Percentiles rank a stretch among this genome's conserved stretches.
Conservation (phyloP, 495 filamentous ascomycete genomes). For the Aspergillus wentii region DNA sequence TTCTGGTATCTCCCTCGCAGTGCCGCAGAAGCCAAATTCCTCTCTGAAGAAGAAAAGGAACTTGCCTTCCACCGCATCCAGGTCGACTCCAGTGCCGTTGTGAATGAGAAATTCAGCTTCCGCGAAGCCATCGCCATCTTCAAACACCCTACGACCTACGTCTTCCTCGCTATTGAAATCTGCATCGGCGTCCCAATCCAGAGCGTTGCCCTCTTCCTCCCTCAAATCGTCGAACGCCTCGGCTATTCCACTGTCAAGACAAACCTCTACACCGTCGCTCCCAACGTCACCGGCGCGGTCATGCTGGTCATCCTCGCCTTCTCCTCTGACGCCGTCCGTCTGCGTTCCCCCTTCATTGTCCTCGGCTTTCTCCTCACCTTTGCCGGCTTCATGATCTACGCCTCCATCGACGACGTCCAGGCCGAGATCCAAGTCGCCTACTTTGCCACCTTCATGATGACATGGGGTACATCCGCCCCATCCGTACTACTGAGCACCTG, state of each 20-base stretch:
- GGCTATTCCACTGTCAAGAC: slow-evolving; percentile 63
- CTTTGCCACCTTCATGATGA: slow-evolving; percentile 80
- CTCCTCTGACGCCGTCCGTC: slow-evolving; percentile 56
- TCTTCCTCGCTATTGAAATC: slow-evolving; percentile 63
- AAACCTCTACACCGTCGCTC: slow-evolving; percentile 74
- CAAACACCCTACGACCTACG: slow-evolving; percentile 56
- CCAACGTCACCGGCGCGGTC: slow-evolving; percentile 62
- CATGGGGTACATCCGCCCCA: slow-evolving; percentile 57
- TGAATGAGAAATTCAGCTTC: slow-evolving; percentile 66
- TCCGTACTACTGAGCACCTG: slow-evolving; percentile 50
- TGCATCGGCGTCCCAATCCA: slow-evolving; percentile 75
- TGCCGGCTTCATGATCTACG: slow-evolving; percentile 71
- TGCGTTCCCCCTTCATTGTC: slow-evolving; percentile 69
- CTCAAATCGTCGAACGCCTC: slow-evolving; percentile 64
- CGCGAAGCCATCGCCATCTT: slow-evolving; percentile 62
- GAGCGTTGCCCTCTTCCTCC: slow-evolving; percentile 65
- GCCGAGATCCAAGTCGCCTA: slow-evolving; percentile 60
- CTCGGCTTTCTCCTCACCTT: slow-evolving; percentile 70
- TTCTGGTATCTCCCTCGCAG: slow-evolving; percentile 65
- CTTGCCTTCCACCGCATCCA: slow-evolving; percentile 71
- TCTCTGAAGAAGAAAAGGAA: slow-evolving; percentile 59
- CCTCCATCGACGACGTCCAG: slow-evolving; percentile 57
- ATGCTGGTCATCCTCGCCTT: slow-evolving; percentile 68
- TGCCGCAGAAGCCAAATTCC: slow-evolving; percentile 58
- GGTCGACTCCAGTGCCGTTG: slow-evolving; percentile 64